Evolutionary conservation across 2,329 filamentous ascomycete genomes (phyloP).

Genomic region (Aspergillus transmontanensis): DNA sequence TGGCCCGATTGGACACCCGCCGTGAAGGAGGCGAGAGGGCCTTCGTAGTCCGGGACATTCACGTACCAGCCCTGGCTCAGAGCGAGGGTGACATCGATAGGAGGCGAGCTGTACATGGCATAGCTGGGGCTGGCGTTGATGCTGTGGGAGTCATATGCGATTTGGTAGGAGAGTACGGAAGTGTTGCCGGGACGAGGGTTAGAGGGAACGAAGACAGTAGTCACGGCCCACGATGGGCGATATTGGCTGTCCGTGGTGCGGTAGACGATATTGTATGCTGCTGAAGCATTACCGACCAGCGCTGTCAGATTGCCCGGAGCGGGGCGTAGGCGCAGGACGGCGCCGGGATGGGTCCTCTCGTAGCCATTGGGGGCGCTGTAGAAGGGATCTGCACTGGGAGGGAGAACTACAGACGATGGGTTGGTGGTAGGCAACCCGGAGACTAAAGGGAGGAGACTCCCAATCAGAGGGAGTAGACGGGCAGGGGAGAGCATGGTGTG

Average conservation of each 20-base stretch:
- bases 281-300: conserved; percentile 11
- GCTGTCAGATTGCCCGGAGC: conserved; percentile 18
- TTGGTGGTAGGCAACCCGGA: conserved; percentile 4
- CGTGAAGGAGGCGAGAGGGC: conserved; percentile 45
- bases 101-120: conserved; percentile 16
- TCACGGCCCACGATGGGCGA: conserved; percentile 29
- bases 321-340: conserved; percentile 19
- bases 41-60: conserved; percentile 51
- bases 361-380: conserved; percentile 19
- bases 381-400: conserved; percentile 19
- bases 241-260: conserved; percentile 23
- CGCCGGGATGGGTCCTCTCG: conserved; percentile 14
- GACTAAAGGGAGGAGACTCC: conserved; percentile 5
- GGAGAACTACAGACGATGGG: conserved; percentile 1
- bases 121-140: conserved; percentile 27
- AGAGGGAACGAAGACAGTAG: conserved; percentile 39
- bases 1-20: conserved; percentile 46
- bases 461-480: conserved; percentile 7
- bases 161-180: conserved; percentile 44
- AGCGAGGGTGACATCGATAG: conserved; percentile 34
- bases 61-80: conserved; percentile 51
- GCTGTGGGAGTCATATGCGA: conserved; percentile 29
- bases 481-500: conserved; percentile 3
- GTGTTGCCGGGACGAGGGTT: conserved; percentile 21
- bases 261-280: conserved; percentile 21